phyloP scores from a whole-genome alignment of 148 eudicot genomes.

The Chenopodium album region DNA sequence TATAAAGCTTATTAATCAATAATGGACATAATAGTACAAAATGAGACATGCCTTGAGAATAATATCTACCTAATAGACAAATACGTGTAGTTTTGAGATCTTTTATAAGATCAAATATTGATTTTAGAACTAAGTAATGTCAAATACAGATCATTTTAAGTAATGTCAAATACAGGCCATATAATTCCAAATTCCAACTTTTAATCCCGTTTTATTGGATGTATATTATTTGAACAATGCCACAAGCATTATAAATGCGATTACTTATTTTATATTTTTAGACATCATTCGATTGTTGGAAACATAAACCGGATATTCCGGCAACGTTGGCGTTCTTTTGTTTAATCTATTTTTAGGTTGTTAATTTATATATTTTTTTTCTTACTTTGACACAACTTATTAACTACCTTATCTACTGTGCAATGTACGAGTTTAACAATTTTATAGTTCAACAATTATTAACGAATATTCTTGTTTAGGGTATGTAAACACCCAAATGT shows the following conservation, averaged over 20 bases:
- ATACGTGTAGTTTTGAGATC: background rate
- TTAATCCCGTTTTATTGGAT: background rate
- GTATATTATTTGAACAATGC: slow-evolving; percentile 6
- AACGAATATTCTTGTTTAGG: no score
- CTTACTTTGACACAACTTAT: no score
- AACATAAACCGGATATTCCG: slow-evolving; percentile 9
- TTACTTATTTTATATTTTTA: no score
- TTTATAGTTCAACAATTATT: no score
- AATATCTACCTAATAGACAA: slow-evolving; percentile 6
- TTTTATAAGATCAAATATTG: background rate
- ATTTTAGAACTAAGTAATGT: background rate
- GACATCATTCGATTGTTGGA: background rate
- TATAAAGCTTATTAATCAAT: background rate
- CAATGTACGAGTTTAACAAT: no score
- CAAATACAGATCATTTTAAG: background rate
- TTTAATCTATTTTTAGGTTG: no score
- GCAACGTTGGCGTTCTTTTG: background rate
- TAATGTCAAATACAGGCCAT: background rate
- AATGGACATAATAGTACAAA: background rate
- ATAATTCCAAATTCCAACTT: slow-evolving; percentile 12
- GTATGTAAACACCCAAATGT: no score
- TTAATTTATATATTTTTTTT: no score
- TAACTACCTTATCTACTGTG: no score
- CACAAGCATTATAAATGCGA: slow-evolving; percentile 8
- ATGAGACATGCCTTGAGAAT: background rate